Conservation (phyloP, 345 rosid genomes). For the Euclidium syriacum region DNA sequence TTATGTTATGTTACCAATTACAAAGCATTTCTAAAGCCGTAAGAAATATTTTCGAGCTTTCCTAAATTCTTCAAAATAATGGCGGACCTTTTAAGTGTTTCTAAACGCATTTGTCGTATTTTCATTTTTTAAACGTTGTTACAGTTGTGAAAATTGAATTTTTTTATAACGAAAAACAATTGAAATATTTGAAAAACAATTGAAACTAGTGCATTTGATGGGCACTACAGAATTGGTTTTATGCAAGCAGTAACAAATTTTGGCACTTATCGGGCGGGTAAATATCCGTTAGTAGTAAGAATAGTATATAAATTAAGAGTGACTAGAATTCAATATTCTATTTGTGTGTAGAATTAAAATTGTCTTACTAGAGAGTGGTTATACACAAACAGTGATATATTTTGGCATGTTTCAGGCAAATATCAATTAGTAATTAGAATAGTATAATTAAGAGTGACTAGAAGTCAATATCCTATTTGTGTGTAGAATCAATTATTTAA, state of each 20-base stretch:
- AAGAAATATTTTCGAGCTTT: too few relatives aligned
- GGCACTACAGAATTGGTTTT: too few relatives aligned
- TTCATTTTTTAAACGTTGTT: too few relatives aligned
- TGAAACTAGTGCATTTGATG: too few relatives aligned
- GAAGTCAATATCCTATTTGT: background rate
- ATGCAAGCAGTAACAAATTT: background rate
- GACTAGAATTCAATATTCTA: background rate
- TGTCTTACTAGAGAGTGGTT: background rate
- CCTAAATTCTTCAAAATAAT: too few relatives aligned
- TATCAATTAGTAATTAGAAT: background rate
- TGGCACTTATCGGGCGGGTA: background rate
- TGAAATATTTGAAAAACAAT: too few relatives aligned
- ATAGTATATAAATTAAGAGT: background rate
- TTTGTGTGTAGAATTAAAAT: background rate
- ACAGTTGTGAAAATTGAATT: too few relatives aligned
- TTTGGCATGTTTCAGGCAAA: background rate
- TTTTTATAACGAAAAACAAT: too few relatives aligned
- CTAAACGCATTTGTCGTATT: too few relatives aligned
- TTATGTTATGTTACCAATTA: too few relatives aligned
- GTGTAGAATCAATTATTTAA: background rate
- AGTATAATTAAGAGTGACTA: background rate
- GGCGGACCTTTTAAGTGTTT: too few relatives aligned
- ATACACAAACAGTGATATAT: background rate
- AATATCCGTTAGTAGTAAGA: background rate
- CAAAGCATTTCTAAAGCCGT: too few relatives aligned